Conservation (phyloP, 768 basidiomycete genomes). For the Collybia mongolica region DNA sequence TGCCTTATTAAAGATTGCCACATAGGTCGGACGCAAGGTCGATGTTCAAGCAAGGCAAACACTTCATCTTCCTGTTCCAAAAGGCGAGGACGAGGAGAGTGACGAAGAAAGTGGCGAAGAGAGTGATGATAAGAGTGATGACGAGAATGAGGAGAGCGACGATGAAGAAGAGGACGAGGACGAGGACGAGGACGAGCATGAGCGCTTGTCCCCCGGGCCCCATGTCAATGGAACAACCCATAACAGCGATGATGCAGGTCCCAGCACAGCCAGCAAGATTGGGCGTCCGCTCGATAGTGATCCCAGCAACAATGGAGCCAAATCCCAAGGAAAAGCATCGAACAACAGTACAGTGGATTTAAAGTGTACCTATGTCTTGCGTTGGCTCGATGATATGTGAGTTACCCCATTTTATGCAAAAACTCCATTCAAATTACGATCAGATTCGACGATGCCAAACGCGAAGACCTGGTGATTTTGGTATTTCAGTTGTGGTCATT, state of each 20-base stretch:
- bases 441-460: conserved; percentile 37
- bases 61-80: no score
- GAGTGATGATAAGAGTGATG: conserved; percentile 3
- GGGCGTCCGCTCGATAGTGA: not conserved
- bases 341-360: not conserved
- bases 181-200: conserved; percentile 3
- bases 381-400: conserved; percentile 46
- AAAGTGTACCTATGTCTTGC: conserved; percentile 41
- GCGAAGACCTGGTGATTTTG: conserved; percentile 48
- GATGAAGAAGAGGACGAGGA: conserved; percentile 4
- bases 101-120: conserved; percentile 4
- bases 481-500: conserved; percentile 49
- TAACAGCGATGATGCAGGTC: no score
- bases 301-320: not conserved
- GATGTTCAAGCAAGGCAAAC: no score
- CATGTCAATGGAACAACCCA: no score
- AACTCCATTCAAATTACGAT: not conserved
- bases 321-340: no score
- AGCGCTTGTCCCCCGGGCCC: not conserved
- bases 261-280: not conserved
- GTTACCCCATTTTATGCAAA: conserved; percentile 12
- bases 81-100: not conserved
- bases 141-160: conserved; percentile 11
- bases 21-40: no score
- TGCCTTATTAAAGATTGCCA: no score